Percentiles rank a stretch among this genome's conserved stretches.
Conservation (phyloP, 805 yeast species). For the Babjeviella inositovora region DNA sequence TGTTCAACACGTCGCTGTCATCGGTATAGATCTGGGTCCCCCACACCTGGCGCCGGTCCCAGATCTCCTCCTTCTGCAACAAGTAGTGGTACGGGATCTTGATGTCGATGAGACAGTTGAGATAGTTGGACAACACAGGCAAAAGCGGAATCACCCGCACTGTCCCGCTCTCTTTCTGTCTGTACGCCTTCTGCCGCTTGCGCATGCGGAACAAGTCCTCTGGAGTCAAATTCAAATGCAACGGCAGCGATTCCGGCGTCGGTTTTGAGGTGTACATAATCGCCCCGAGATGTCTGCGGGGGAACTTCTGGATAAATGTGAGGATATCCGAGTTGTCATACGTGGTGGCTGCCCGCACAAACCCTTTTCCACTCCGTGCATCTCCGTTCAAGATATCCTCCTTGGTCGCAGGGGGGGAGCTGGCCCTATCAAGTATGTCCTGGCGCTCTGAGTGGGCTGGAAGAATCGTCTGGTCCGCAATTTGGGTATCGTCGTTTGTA, state of each 20-base stretch:
- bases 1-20: slow-evolving; percentile 20
- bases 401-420: no score
- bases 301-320: not conserved
- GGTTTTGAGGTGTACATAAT: slow-evolving; percentile 22
- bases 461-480: no score
- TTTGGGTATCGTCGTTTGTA: no score
- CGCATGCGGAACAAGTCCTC: no score
- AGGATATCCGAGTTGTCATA: not conserved
- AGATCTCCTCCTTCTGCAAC: slow-evolving; percentile 7
- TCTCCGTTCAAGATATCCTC: no score
- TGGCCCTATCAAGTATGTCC: no score
- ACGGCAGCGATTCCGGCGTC: slow-evolving; percentile 21
- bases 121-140: slow-evolving; percentile 4
- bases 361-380: no score
- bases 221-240: no score
- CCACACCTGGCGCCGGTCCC: slow-evolving; percentile 17
- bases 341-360: no score
- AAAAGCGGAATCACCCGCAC: slow-evolving; percentile 1
- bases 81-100: slow-evolving; percentile 18
- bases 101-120: slow-evolving; percentile 13
- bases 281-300: slow-evolving; percentile 8
- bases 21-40: slow-evolving; percentile 25
- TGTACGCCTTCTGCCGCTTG: no score
- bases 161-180: no score
- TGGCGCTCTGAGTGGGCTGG: no score